phyloP scores from a whole-genome alignment of 495 filamentous ascomycete species.

The Xeromyces bisporus region DNA sequence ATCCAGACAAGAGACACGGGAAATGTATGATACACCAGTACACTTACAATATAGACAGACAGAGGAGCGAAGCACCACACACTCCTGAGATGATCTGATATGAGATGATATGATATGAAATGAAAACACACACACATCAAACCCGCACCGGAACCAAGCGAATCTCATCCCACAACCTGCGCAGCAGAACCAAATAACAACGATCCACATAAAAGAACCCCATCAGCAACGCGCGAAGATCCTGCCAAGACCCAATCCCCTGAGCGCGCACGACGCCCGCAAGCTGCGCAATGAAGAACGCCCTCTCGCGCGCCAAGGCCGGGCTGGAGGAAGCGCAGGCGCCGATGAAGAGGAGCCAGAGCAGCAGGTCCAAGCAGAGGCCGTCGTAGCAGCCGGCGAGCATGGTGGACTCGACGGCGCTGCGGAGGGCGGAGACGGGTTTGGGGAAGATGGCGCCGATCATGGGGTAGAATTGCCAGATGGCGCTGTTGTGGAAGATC shows the following conservation, averaged over 20 bases:
- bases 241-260: constrained; percentile 23
- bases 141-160: constrained; percentile 6
- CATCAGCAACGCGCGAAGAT: constrained; percentile 17
- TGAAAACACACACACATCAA: too few species aligned
- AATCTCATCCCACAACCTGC: constrained; percentile 25
- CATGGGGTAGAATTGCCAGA: constrained; percentile 31
- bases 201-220: constrained; percentile 29
- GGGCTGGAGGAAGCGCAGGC: constrained; percentile 18
- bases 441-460: constrained; percentile 23
- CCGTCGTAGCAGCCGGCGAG: constrained; percentile 17
- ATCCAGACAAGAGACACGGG: too few species aligned
- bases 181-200: constrained; percentile 16
- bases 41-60: too few species aligned
- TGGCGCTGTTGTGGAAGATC: constrained; percentile 29
- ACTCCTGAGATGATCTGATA: too few species aligned
- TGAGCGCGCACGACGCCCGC: constrained; percentile 14
- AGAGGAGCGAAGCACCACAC: too few species aligned
- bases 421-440: constrained; percentile 22
- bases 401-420: constrained; percentile 22
- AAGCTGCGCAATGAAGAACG: constrained; percentile 24
- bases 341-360: constrained; percentile 28
- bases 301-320: constrained; percentile 12
- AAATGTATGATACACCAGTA: too few species aligned
- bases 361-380: constrained; percentile 21
- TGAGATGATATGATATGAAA: too few species aligned